phyloP scores from a whole-genome alignment of 371 early-diverging fungal species.

The Mucor racemosus region DNA sequence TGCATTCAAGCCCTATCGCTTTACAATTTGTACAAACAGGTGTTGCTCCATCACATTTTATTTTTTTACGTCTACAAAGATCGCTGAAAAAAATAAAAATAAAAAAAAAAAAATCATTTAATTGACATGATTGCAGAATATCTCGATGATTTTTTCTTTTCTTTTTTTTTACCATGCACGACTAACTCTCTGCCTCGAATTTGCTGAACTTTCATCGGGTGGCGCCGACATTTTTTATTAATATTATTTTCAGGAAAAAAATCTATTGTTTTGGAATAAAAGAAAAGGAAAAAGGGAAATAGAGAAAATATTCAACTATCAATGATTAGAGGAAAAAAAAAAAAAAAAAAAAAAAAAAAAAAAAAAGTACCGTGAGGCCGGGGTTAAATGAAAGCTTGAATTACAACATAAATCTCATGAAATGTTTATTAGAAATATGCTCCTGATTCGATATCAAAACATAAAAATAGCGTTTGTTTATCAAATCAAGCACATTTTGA shows the following conservation, averaged over 20 bases:
- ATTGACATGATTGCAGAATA: not conserved
- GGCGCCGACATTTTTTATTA: constrained; percentile 9
- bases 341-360: not conserved
- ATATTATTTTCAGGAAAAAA: not conserved
- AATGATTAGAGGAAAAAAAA: not conserved
- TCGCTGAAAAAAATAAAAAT: constrained; percentile 37
- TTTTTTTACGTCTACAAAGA: constrained; percentile 67
- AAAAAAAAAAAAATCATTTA: too few relatives aligned
- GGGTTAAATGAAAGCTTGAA: constrained; percentile 7
- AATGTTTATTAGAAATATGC: too few relatives aligned
- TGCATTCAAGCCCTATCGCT: constrained; percentile 44
- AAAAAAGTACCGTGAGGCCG: constrained; percentile 8
- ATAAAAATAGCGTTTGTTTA: too few relatives aligned
- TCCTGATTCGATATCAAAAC: too few relatives aligned
- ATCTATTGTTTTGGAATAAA: not conserved
- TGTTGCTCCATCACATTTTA: constrained; percentile 64
- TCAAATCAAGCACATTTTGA: too few relatives aligned
- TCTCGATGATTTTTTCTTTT: not conserved
- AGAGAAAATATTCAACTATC: too few relatives aligned
- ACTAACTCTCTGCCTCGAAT: constrained; percentile 49
- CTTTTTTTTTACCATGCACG: constrained; percentile 46
- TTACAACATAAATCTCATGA: not conserved
- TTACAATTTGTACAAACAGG: constrained; percentile 62
- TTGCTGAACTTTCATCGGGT: constrained; percentile 8
- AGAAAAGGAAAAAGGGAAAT: not conserved